Base-by-base conservation (phyloP, 1,139 yeast species). In the Nakaseomyces uthaithaninus region DNA sequence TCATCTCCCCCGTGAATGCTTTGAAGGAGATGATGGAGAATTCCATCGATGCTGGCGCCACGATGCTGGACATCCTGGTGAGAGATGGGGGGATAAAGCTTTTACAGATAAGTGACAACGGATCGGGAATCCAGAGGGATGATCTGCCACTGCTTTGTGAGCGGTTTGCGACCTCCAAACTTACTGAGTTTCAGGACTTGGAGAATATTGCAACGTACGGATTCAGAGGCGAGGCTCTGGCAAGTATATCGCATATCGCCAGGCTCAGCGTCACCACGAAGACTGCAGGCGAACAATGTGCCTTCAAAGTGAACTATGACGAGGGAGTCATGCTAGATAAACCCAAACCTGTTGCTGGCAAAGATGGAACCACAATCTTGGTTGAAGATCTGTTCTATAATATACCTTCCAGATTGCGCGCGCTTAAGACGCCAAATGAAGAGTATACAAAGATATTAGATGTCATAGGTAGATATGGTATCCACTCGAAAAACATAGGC, bases 351-450 rank as follows among this genome's bases (percentile, higher is more conserved):
- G 70, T 75, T 1, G 98, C 98, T 0, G 97, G 97, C 0, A 80
- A 75, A 45, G 72, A 71, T 36, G 99, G 99, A 0, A 91, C 98
- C 0, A 87, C 80, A 46, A 74, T 93, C 30, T 63, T 73, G 0
- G 94, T 87, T 4, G 96, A 87, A 56, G 95, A 91, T 57, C 66
- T 93, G 44, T 93, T 93, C 55, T 93, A 81, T 63, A 93, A 91
- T 55, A 75, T 82, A 20, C 94, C 95, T 0, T 75, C 94, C 0
- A 70, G 98, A 41, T 61, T 80, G 28, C 68, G 80, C 38, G 74
- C 94, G 0, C 63, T 89, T 41, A 69, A 71, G 45, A 72, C 84
- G 0, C 70, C 80, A 19, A 70, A 70, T 46, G 96, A 86, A 16
- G 98, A 91, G 55, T 82, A 77, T 54, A 62, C 77, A 11, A 76